Conservation (phyloP, 768 basidiomycete species). For the Lentinula sp. region DNA sequence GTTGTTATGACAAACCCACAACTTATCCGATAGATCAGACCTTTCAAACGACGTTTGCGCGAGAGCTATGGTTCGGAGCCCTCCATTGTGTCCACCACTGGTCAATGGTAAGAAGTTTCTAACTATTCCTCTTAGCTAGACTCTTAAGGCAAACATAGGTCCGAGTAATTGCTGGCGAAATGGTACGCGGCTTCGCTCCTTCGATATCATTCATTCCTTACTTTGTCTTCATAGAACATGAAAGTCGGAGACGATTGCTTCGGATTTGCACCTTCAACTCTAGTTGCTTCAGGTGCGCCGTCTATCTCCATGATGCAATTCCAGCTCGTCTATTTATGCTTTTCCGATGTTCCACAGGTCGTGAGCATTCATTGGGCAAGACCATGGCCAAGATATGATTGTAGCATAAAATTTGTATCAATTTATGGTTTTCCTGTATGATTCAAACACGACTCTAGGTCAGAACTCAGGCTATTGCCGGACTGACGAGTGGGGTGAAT, state of each 20-base stretch:
- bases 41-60: conserved; percentile 73
- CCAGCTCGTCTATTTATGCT: not conserved
- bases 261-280: conserved; percentile 81
- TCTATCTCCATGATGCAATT: not conserved
- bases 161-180: conserved; percentile 77
- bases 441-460: not conserved
- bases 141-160: conserved; percentile 35
- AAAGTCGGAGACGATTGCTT: conserved; percentile 62
- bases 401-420: not conserved
- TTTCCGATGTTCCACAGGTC: conserved; percentile 22
- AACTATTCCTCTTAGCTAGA: not conserved
- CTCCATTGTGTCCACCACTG: conserved; percentile 88
- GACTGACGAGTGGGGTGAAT: conserved; percentile 19
- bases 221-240: conserved; percentile 42
- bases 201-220: conserved; percentile 6
- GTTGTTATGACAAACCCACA: not conserved
- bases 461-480: not conserved
- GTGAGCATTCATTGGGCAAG: conserved; percentile 56
- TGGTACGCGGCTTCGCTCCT: conserved; percentile 38
- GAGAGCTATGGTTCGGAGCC: conserved; percentile 86
- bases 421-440: too few relatives aligned
- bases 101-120: conserved; percentile 61
- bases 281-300: conserved; percentile 59
- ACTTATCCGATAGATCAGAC: conserved; percentile 16
- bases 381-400: conserved; percentile 26